Base-by-base conservation (phyloP, 805 yeast genomes). In the Kodamaea sagamina region DNA sequence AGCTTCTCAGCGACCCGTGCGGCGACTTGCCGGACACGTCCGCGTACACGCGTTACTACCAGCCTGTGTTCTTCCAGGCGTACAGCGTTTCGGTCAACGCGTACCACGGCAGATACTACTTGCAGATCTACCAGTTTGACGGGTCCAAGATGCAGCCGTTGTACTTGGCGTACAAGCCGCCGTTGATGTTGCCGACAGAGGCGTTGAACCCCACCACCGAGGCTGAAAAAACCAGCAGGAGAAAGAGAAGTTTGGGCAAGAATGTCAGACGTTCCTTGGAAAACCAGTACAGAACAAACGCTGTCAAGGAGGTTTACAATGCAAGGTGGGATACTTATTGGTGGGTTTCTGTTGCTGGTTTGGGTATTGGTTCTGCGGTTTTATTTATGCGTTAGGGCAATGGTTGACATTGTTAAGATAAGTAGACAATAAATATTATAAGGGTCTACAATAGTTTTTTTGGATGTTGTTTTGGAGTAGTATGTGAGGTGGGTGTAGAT, bases 171-270 rank as follows among this genome's bases (percentile, higher is more conserved):
- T 93, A 90, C 71, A 78, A 78, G 55, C 99, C 99, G 4, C 95
- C 99, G 7, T 75, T 86, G 78, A 93, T 93, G 99, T 78, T 93
- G 47, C 99, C 99, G 16, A 93, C 98, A 0, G 67, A 62, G 41
- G 90, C 97, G 0, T 69, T 93, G 74, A 92, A 90, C 64, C 99
- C 99, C 16, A 86, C 96, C 2, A 70, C 71, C 34, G 47, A 51
- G 22, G 67, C 71, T 2, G 58, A 72, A 5, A 64, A 68, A 28
- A 62, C 75, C 8, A 62, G 55, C 63, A 70, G 66, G 41, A 70
- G 77, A 43, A 70, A 67, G 41, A 70, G 77, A 43, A 29, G 29
- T 12, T 31, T 36, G 32, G 37, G 28, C 10, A 13, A 36, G 34
- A 27, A 28, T 13, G 78, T 88, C 37, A 81, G 80, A 62, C 77